A percentile compares a stretch with the other conserved stretches of the same genome.
These are phyloP conservation scores for Metschnikowia gelsemii DNA, from an alignment of 805 yeast species.

Conservation along the genomic window DNA sequence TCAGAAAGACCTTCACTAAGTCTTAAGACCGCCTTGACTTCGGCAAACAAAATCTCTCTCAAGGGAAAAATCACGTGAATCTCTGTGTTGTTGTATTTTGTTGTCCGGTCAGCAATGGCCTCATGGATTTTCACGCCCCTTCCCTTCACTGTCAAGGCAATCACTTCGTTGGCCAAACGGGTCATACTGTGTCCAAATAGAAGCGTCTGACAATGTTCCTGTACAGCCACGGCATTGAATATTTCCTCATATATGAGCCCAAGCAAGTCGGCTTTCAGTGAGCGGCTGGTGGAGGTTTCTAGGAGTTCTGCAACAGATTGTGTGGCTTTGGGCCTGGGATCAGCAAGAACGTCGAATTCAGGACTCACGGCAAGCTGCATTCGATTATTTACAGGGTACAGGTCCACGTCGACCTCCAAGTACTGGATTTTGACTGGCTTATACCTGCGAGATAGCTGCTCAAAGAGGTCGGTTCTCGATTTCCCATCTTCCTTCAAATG, in stretches of 20 bases:
- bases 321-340: constrained; percentile 1
- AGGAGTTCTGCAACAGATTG: constrained; percentile 34
- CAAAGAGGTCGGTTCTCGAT: constrained; percentile 16
- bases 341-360: constrained; percentile 16
- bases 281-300: constrained; percentile 46
- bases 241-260: constrained; percentile 48
- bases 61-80: constrained; percentile 64
- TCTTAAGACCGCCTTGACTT: constrained; percentile 55
- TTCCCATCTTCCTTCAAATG: constrained; percentile 41
- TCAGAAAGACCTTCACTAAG: constrained; percentile 38
- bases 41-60: constrained; percentile 70
- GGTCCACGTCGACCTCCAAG: constrained; percentile 42
- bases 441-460: constrained; percentile 21
- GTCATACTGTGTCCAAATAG: constrained; percentile 82
- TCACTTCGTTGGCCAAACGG: constrained; percentile 72
- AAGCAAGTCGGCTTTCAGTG: constrained; percentile 65
- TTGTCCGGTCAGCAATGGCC: constrained; percentile 46
- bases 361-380: constrained; percentile 18
- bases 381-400: constrained; percentile 34
- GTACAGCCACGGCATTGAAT: constrained; percentile 46
- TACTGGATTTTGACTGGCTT: constrained; percentile 31
- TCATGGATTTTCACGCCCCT: constrained; percentile 69
- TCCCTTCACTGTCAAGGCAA: constrained; percentile 81
- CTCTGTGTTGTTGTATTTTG: constrained; percentile 26
- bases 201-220: constrained; percentile 51